Base-by-base conservation (phyloP, 2,329 filamentous ascomycete species). In the Colletotrichum tabaci region DNA sequence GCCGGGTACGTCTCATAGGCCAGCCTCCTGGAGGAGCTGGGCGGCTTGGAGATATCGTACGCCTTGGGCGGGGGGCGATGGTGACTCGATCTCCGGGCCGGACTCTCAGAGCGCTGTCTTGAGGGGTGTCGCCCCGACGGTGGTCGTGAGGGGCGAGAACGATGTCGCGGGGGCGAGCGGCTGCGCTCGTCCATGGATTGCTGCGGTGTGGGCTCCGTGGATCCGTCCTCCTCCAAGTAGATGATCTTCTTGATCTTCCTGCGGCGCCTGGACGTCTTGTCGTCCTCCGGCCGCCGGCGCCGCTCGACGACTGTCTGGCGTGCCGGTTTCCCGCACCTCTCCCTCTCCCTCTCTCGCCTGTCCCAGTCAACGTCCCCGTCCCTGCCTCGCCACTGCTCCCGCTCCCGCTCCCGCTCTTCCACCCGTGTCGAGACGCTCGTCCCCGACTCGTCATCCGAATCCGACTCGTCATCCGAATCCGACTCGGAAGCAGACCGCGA, bases 361-460 rank as follows among this genome's bases (percentile, higher is more conserved):
- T 44, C 55, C 35, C 35, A 10, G 9, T 38, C 35, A 38, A 38
- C 35, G 8, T 38, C 35, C 35, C 35, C 35, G 35, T 38, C 35
- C 21, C 52, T 63, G 21, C 60, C 66, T 55, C 64, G 71, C 67
- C 67, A 69, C 72, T 72, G 68, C 35, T 72, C 71, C 61, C 76
- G 65, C 46, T 63, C 61, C 55, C 73, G 68, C 38, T 72, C 71
- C 61, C 76, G 65, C 46, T 64, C 57, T 50, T 81, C 79, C 12
- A 82, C 81, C 23, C 77, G 75, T 8, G 80, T 80, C 40, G 79
- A 80, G n/a, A 77, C 74, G 50, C 80, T 81, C 5, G 77, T 77
- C n/a, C 80, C 80, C n/a, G 82, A 82, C 16, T 82, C 82, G 49
- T 78, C 78, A 23, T 83, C 84, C 7, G 82, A 82, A 35, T 82